Evolutionary conservation across 352 stramenopile genomes (phyloP).

Genomic region (Pythium vanterpoolii): DNA sequence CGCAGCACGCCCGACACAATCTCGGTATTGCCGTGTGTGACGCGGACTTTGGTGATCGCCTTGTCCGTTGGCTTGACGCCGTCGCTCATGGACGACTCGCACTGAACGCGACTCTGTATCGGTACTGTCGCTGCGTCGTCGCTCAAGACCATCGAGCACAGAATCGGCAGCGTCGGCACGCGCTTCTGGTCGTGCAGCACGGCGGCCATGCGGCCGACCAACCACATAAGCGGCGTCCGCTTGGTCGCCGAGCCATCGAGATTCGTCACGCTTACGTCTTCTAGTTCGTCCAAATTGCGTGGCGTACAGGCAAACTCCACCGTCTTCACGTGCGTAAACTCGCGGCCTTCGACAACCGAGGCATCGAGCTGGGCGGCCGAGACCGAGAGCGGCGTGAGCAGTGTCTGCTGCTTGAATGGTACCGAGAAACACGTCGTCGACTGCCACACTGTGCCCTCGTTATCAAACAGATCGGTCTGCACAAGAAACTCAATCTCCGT

Average conservation of each 20-base stretch:
- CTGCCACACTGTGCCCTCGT: constrained; percentile 73
- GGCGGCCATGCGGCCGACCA: constrained; percentile 39
- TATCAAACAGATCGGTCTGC: constrained; percentile 73
- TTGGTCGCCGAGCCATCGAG: constrained; percentile 28
- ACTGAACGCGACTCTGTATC: constrained; percentile 15
- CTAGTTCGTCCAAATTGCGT: constrained; percentile 51
- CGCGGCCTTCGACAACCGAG: constrained; percentile 17
- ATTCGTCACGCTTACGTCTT: constrained; percentile 47
- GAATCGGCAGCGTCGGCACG: constrained; percentile 46
- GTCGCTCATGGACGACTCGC: constrained; percentile 10
- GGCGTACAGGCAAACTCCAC: constrained; percentile 40
- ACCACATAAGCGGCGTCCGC: constrained; percentile 51
- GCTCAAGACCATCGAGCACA: constrained; percentile 49
- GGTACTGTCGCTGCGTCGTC: constrained; percentile 24
- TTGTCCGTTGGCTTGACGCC: constrained; percentile 1
- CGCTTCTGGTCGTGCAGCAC: constrained; percentile 47
- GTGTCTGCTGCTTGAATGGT: constrained; percentile 56
- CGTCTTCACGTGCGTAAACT: constrained; percentile 17
- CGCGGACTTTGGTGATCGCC: constrained; percentile 12
- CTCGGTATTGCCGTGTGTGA: constrained; percentile 17
- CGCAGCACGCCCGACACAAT: constrained; percentile 38
- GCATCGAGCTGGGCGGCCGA: constrained; percentile 41
- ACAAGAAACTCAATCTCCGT: constrained; percentile 69
- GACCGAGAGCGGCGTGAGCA: constrained; percentile 46
- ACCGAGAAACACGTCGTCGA: constrained; percentile 60